Percentiles rank a stretch among this genome's conserved stretches.
Conservation (phyloP, 148 eudicot genomes). For the Arbutus unedo region DNA sequence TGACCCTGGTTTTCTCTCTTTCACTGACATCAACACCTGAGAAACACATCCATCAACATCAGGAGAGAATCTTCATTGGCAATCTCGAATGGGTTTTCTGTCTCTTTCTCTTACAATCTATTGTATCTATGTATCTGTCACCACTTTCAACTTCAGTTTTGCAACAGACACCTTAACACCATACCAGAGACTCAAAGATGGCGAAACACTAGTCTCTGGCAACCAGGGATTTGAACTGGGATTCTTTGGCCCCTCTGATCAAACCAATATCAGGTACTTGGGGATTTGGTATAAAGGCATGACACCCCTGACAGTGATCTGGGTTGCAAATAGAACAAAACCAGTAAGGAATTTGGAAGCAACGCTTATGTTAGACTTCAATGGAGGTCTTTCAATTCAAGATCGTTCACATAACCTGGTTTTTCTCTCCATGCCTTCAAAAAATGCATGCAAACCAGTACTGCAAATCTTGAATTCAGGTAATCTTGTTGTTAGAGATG, state of each 20-base stretch:
- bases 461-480: conserved; percentile 18
- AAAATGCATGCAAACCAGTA: background rate
- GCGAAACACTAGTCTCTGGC: conserved; percentile 19
- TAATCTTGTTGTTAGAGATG: conserved; percentile 17
- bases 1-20: background rate
- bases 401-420: background rate
- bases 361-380: background rate
- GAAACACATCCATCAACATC: conserved; percentile 10
- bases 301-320: conserved; percentile 11
- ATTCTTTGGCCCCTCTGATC: conserved; percentile 4
- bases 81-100: conserved; percentile 14
- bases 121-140: background rate
- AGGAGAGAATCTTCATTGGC: background rate
- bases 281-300: conserved; percentile 20
- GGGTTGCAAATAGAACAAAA: conserved; percentile 19
- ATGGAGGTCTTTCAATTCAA: conserved; percentile 11
- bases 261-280: conserved; percentile 5
- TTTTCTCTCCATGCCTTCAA: background rate
- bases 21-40: conserved; percentile 2
- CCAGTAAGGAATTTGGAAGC: conserved; percentile 9
- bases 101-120: conserved; percentile 15
- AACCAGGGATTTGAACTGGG: conserved; percentile 19
- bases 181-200: conserved; percentile 14
- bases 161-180: conserved; percentile 14
- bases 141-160: conserved; percentile 7